A percentile compares a stretch with the other conserved stretches of the same genome.
These are phyloP conservation scores for Sarocladiaceae sp. DNA, from an alignment of 2,329 filamentous ascomycete species.

Conservation along the genomic window DNA sequence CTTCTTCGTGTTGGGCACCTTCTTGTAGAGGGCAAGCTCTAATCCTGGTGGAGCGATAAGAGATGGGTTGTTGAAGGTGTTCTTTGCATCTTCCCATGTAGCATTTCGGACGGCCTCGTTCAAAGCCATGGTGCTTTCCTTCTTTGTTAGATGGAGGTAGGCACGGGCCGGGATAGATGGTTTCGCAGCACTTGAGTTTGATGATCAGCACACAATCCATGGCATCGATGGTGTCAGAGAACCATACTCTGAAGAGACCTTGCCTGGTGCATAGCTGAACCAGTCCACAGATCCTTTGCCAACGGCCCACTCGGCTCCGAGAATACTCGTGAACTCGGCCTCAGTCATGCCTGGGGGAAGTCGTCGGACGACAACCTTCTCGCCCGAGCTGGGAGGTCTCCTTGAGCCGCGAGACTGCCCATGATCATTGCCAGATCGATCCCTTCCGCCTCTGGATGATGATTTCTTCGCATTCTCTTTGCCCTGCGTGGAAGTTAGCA, in stretches of 20 bases:
- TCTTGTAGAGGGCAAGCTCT: constrained; percentile 80
- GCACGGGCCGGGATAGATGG: constrained; percentile 75
- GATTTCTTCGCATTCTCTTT: constrained; percentile 3
- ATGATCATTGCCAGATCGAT: constrained; percentile 31
- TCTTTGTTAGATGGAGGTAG: constrained; percentile 76
- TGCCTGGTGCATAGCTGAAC: constrained; percentile 62
- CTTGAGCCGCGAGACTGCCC: constrained; percentile 44
- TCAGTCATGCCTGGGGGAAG: constrained; percentile 83
- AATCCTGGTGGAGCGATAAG: constrained; percentile 75
- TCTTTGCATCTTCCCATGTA: constrained; percentile 77
- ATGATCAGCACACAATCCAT: constrained; percentile 13
- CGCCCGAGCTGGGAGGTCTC: constrained; percentile 41
- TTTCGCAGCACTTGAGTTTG: constrained; percentile 65
- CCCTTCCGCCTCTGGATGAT: constrained; percentile 27
- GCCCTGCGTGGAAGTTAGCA: not conserved
- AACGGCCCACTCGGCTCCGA: constrained; percentile 77
- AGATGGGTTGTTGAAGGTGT: constrained; percentile 65
- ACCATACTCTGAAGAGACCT: constrained; percentile 77
- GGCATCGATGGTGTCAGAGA: not conserved
- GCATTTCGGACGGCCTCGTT: constrained; percentile 65
- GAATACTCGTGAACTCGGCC: constrained; percentile 64
- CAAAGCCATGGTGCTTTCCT: constrained; percentile 62
- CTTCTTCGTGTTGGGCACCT: constrained; percentile 69
- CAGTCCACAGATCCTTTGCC: constrained; percentile 84
- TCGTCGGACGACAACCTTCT: constrained; percentile 81